Conservation (phyloP, 139 green algal species). For the Auxenochlorella pyrenoidosa region DNA sequence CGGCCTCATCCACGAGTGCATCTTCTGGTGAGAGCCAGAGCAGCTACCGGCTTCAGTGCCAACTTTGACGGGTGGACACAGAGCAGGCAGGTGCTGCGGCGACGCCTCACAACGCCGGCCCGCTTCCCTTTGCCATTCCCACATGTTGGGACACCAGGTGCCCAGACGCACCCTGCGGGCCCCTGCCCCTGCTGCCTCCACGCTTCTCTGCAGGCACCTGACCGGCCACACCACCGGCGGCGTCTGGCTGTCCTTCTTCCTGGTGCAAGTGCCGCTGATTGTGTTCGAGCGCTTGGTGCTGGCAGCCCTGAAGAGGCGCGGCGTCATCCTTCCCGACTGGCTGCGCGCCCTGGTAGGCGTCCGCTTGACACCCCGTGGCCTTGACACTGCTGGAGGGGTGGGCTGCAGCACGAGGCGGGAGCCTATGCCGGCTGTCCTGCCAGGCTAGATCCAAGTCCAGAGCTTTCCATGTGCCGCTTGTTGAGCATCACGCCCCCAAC, state of each 20-base stretch:
- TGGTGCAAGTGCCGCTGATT: constrained; percentile 9
- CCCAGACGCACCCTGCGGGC: not conserved
- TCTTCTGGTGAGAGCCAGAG: constrained; percentile 38
- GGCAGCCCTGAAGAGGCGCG: constrained; percentile 9
- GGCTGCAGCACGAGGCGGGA: no score
- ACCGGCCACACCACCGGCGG: constrained; percentile 30
- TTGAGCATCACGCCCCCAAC: no score
- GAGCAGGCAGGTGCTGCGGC: no score
- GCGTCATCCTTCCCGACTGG: constrained; percentile 12
- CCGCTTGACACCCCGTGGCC: no score
- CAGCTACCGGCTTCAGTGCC: no score
- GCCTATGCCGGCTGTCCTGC: no score
- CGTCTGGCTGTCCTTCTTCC: constrained; percentile 41
- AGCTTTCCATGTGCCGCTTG: no score
- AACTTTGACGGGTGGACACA: no score
- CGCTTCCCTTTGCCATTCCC: no score
- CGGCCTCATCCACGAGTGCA: constrained; percentile 29
- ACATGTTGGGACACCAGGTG: not conserved
- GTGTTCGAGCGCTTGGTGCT: constrained; percentile 18
- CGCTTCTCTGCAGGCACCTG: constrained; percentile 10
- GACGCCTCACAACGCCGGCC: no score
- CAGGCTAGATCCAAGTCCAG: no score
- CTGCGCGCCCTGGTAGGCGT: not conserved
- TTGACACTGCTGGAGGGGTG: no score
- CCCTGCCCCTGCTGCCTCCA: not conserved